A percentile compares a stretch with the other conserved stretches of the same genome.
Conservation (phyloP, 768 basidiomycete genomes). For the Termitomyces sp. region DNA sequence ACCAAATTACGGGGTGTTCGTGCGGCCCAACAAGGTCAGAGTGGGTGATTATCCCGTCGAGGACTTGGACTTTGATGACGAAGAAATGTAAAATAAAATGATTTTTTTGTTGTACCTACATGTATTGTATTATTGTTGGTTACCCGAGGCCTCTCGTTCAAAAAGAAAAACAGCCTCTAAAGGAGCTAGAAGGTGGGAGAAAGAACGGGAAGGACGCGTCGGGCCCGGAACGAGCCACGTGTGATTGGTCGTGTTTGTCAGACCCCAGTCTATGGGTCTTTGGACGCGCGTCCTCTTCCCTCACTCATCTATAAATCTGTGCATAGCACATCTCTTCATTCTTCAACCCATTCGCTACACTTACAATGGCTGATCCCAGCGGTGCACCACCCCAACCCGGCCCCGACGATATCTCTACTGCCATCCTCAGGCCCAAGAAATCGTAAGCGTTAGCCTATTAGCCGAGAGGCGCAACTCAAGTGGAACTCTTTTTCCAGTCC, state of each 20-base stretch:
- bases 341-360: slow-evolving; percentile 14
- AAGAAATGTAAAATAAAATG: slow-evolving; percentile 58
- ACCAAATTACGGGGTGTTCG: slow-evolving; percentile 80
- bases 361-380: slow-evolving; percentile 71
- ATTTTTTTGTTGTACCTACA: neutral
- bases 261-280: slow-evolving; percentile 14
- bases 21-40: slow-evolving; percentile 74
- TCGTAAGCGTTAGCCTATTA: slow-evolving; percentile 59
- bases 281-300: slow-evolving; percentile 37
- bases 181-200: slow-evolving; percentile 28
- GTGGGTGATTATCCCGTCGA: slow-evolving; percentile 87
- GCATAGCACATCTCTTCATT: slow-evolving; percentile 17
- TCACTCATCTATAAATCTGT: slow-evolving; percentile 19
- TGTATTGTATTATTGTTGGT: slow-evolving; percentile 7
- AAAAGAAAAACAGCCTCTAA: slow-evolving; percentile 1
- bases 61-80: slow-evolving; percentile 72
- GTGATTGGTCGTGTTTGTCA: slow-evolving; percentile 20
- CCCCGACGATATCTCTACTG: slow-evolving; percentile 88
- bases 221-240: slow-evolving; percentile 7
- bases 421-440: slow-evolving; percentile 96
- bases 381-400: slow-evolving; percentile 82
- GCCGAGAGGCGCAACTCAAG: slow-evolving; percentile 14
- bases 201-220: slow-evolving; percentile 22
- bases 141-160: slow-evolving; percentile 4
- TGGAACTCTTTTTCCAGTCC: slow-evolving; percentile 52